Conservation (phyloP, 2,329 filamentous ascomycete genomes). For the Coleophoma eucalyptorum region DNA sequence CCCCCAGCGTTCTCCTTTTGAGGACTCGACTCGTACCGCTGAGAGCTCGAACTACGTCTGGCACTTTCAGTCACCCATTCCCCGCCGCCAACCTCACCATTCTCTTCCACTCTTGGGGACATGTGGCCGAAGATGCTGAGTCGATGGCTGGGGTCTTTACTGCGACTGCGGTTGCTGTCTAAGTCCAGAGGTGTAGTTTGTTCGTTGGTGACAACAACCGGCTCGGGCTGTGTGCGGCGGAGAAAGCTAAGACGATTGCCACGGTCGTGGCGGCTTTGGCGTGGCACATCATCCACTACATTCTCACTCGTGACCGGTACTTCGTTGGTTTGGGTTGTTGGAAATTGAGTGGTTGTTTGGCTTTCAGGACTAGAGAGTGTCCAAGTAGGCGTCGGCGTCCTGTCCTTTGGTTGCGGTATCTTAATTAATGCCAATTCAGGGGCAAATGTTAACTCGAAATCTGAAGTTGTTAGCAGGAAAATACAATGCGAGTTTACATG, state of each 20-base stretch:
- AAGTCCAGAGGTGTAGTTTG: not conserved
- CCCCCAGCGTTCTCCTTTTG: conserved; percentile 23
- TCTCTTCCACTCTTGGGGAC: too few relatives aligned
- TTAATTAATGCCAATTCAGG: conserved; percentile 62
- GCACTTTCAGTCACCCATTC: not conserved
- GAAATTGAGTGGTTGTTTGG: conserved; percentile 1
- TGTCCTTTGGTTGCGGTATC: conserved; percentile 40
- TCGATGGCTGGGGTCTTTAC: not conserved
- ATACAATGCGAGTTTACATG: not conserved
- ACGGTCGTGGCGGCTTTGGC: conserved; percentile 15
- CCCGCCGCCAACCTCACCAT: not conserved
- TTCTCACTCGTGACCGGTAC: conserved; percentile 11
- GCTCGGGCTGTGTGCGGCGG: not conserved
- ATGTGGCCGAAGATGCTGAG: not conserved
- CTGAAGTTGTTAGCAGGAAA: conserved; percentile 29
- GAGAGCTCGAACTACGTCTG: conserved; percentile 13
- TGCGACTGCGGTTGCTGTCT: not conserved
- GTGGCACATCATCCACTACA: not conserved
- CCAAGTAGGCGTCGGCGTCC: conserved; percentile 32
- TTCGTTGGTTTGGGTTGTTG: conserved; percentile 12
- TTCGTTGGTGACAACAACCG: not conserved
- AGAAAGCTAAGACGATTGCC: conserved; percentile 2
- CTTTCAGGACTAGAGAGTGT: conserved; percentile 13
- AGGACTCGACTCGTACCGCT: conserved; percentile 9
- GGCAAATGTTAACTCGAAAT: conserved; percentile 59